A percentile compares a stretch with the other conserved stretches of the same genome.
These are phyloP conservation scores for Debaryomyces coudertii DNA, from an alignment of 1,139 yeast genomes.

Conservation along the genomic window DNA sequence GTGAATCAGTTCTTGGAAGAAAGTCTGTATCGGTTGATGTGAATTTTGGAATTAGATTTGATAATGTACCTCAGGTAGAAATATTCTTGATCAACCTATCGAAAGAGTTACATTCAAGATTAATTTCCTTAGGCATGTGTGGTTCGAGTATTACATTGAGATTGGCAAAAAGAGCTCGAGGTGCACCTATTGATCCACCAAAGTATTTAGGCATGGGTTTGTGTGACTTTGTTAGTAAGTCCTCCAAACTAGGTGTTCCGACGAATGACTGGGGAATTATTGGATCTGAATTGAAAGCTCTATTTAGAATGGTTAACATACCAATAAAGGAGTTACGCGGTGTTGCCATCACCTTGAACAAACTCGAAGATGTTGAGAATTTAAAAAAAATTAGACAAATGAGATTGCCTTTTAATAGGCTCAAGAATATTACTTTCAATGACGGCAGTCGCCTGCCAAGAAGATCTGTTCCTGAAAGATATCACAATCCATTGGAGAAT, in stretches of 20 bases:
- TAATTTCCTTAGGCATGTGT: conserved; percentile 48
- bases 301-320: conserved; percentile 59
- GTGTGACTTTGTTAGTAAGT: conserved; percentile 66
- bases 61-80: conserved; percentile 61
- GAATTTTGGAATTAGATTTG: conserved; percentile 86
- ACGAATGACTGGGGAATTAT: conserved; percentile 67
- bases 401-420: conserved; percentile 38
- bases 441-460: conserved; percentile 17
- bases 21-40: conserved; percentile 88
- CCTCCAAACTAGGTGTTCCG: conserved; percentile 62
- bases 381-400: conserved; percentile 40
- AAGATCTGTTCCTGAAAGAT: conserved; percentile 11
- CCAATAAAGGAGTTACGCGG: conserved; percentile 79
- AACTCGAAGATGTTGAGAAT: conserved; percentile 46
- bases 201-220: conserved; percentile 84
- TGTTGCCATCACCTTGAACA: conserved; percentile 67
- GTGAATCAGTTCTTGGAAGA: conserved; percentile 50
- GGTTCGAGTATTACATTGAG: conserved; percentile 67
- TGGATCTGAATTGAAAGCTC: conserved; percentile 59
- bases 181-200: conserved; percentile 73
- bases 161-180: conserved; percentile 62
- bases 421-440: not conserved
- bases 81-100: conserved; percentile 60
- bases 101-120: conserved; percentile 59
- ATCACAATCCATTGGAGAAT: conserved; percentile 1